Base-by-base conservation (phyloP, 1,284 basidiomycete genomes). In the Ceratobasidium sp. region DNA sequence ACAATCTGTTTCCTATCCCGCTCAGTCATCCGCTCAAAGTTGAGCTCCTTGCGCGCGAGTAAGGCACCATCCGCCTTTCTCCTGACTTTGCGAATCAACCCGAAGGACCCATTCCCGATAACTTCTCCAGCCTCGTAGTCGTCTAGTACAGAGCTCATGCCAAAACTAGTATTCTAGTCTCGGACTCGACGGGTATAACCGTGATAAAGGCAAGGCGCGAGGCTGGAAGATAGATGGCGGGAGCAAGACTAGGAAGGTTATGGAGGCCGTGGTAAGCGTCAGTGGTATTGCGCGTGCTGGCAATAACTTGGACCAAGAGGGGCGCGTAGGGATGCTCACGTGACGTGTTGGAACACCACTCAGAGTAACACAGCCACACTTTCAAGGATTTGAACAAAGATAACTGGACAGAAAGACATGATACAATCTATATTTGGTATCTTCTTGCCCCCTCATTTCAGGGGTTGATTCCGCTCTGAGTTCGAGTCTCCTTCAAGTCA, bases 71-170 rank as follows among this genome's bases (percentile, higher is more conserved):
- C 97, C 7, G 87, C 82, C 79, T 93, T 92, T 77, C 96, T 84
- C 75, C 89, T 85, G 21, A 98, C 95, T 84, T 97, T 98, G 75
- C 94, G 90, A 77, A 98, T 98, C 76, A 97, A 92, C 1, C 97
- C 96, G 84, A 98, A 99, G 11, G 93, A 94, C n/a, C 96, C 96
- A 77, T 96, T 97, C 7, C 97, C 96, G 71, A 99, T 97, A 75
- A 97, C 86, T 77, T 96, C 94, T 61, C 96, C 85, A 4, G 94
- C 85, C 76, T 96, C 95, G 80, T 97, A 98, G 73, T 88, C 86
- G 76, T 91, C 89, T 52, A 95, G 84, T 75, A 82, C 81, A 7
- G 79, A 74, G 52, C 64, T 69, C 64, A 69, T 69, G n/a, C 21
- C 18, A 32, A 26, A 38, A 59, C 6, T 44, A 23, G 57, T n/a